Base-by-base conservation (phyloP, 352 stramenopile species). In the Thalassiosira exigua region DNA sequence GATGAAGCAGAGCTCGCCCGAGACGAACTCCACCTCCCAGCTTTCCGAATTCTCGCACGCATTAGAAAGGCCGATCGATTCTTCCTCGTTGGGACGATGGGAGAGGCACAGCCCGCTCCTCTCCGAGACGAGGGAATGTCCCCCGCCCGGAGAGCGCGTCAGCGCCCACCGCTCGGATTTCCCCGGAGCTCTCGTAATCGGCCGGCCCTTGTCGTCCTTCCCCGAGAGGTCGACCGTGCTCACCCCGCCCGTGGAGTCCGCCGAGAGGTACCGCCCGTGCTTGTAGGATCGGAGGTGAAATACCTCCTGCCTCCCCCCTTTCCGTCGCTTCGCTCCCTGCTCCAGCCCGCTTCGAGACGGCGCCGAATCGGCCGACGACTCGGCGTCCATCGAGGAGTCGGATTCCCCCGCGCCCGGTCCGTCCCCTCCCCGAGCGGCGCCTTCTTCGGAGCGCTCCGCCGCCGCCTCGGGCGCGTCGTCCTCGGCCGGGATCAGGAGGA, bases 1-100 rank as follows among this genome's bases (percentile, higher is more conserved):
- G 22, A 86, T 54, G 39, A 81, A 86, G 51, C 67, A 84, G 4
- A 86, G 41, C 62, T 86, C 79, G 33, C 79, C 79, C n/a, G 79
- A 83, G 44, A 75, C 71, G 27, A 86, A 83, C 71, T 84, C 64
- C 3, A 86, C 56, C 44, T 71, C 54, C 68, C 73, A 86, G 60
- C 64, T 73, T 12, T 73, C 64, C 11, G 24, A 44, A 22, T 41
- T 14, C 1, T 66, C 26, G 27, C 56, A 66, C 5, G 9, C 5
- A 5, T 39, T 51, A n/a, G 9, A 21, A 0, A 73, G 32, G 33
- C 50, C 27, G 41, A 73, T 46, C 27, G 59, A 36, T 19, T 36
- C 4, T 9, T 60, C 36, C 41, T 4, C 27, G 30, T 14, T 19
- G 27, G 17, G 19, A 41, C 22, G 27, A 26, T 33, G 22, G 30